Base-by-base conservation (phyloP, 371 early-diverging fungal genomes). In the Blakeslea trispora region DNA sequence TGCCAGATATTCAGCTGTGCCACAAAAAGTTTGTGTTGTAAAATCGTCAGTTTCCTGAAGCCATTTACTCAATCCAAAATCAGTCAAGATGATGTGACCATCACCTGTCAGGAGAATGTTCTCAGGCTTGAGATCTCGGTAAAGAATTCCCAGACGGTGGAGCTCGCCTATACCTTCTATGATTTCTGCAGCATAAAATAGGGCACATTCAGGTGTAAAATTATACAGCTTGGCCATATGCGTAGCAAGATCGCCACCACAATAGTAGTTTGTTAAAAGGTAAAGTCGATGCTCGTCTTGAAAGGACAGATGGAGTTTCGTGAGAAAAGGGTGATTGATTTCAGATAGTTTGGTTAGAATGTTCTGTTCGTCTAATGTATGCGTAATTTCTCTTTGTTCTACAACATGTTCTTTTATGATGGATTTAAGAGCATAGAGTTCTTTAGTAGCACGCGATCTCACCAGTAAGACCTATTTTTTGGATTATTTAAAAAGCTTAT, bases 191-290 rank as follows among this genome's bases (percentile, higher is more conserved):
- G 89, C 87, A 72, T 92, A 92, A 55, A 92, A 86, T 35, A 79
- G 55, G 0, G 83, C 83, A 11, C 70, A 62, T 48, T 74, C 73
- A 28, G 64, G 66, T 21, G 77, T 56, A 42, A 80, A 77, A 9
- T 80, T 78, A 18, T 68, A 64, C 11, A 73, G 68, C 14, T 64
- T 71, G 13, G 75, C 75, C 72, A 80, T 72, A 19, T 80, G 75
- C 2, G 83, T 85, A 57, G 88, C 93, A 42, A 95, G 87, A 41
- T 91, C 86, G 32, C 90, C 85, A 56, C 93, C 94, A 43, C 87
- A 82, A 41, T 97, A 90, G 71, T 96, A 99, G 74, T 99, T 98
- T 84, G 97, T 95, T 9, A 99, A 92, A 63, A 99, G 88, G 78
- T 92, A 98, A 14, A 99, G 66, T 15, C 94, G 85, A 45, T 88